phyloP scores from a whole-genome alignment of 345 rosid genomes.

The Eucalyptus curtisii region DNA sequence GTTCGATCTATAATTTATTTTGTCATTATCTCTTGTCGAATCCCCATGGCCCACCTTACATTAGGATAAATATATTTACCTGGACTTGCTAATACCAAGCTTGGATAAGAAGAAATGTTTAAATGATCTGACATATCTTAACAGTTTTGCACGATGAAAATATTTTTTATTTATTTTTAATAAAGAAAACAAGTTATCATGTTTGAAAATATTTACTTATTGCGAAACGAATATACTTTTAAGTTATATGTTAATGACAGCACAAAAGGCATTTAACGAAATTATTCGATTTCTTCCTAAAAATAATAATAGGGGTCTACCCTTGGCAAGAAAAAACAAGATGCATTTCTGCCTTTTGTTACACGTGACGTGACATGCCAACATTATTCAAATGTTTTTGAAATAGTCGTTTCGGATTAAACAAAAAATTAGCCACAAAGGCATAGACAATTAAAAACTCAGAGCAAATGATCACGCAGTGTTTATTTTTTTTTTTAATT shows the following conservation, averaged over 20 bases:
- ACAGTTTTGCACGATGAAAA: too few relatives aligned
- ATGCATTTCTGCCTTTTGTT: background rate
- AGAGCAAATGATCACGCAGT: background rate
- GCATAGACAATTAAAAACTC: background rate
- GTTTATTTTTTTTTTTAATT: accelerated
- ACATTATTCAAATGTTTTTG: background rate
- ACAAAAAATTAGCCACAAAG: background rate
- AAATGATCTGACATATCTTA: accelerated
- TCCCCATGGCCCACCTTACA: background rate
- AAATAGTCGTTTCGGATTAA: background rate
- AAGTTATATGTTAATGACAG: too few relatives aligned
- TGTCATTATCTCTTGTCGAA: background rate
- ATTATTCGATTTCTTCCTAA: background rate
- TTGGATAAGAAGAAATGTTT: background rate
- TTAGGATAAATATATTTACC: background rate
- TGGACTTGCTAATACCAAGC: background rate
- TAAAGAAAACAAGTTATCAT: background rate
- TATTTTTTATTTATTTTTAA: background rate
- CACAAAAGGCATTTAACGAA: background rate
- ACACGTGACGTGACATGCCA: background rate
- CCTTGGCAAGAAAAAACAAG: background rate
- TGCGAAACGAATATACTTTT: accelerated
- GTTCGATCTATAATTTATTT: too few relatives aligned
- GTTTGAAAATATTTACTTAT: background rate
- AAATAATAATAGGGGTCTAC: background rate